Evolutionary conservation across 768 basidiomycete species (phyloP), one percentile per base, ranked within the genome.

Genomic region (Lentinula boryana): DNA sequence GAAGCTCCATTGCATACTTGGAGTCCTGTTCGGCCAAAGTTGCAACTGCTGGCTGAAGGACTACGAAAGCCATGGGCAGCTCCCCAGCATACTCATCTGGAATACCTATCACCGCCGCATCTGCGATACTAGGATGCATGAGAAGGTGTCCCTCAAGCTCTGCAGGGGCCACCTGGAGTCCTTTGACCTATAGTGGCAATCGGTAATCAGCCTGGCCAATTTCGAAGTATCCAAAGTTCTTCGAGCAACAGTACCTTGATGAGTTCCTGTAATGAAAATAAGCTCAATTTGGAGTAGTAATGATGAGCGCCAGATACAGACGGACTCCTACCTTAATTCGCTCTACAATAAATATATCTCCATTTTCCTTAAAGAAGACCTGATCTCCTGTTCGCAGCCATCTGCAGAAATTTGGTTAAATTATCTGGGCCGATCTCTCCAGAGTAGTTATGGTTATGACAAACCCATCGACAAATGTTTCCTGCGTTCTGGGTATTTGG

Each of bases 61-160:
- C 78, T 15, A 84, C 75, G 66, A 81, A 84, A 2, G 84, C 83
- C 8, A 83, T 65, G 2, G 84, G 82, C 4, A 80, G 63, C 63
- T 85, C 83, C 15, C 84, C 81, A 49, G 73, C 76, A 65, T 76
- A 82, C 16, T 83, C 82, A 54, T 84, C 81, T 9, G 72, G 72
- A 13, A 81, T 65, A 1, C 81, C 79, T 5, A 84, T 79, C 2
- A 81, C 77, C 33, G 78, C 75, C 2, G 70, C 64, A 56, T 79
- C 78, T 31, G 66, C 64, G 7, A 84, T 78, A 61, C 77, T 74
- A 5, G 69, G 63, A 49, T 79, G 79, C 8, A 67, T 70, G 23
- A 80, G 70, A 51, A 80, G 65, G 58, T 78, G 79, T 0, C 77
- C 78, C 62, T 80, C 78, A 5, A 79, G 67, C 55, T 79, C 77